Conservation (phyloP, 441 rosid genomes). For the Mallotus japonicus region DNA sequence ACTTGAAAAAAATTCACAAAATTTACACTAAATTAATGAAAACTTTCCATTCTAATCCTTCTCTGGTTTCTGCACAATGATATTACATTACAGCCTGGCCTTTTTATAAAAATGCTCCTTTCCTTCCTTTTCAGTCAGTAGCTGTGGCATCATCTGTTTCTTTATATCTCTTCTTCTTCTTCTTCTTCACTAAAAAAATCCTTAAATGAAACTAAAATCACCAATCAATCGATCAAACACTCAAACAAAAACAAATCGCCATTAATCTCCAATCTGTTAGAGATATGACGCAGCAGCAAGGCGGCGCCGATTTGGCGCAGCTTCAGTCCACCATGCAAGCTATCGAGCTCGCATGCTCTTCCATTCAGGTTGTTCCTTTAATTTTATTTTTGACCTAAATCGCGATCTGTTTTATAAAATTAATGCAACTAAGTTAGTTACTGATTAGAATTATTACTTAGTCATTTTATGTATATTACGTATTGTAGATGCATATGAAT, state of each 20-base stretch:
- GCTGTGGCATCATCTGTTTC: too few relatives aligned
- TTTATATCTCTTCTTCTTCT: too few relatives aligned
- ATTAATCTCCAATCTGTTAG: background rate
- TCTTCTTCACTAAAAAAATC: too few relatives aligned
- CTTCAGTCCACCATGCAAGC: conserved; percentile 87
- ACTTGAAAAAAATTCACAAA: too few relatives aligned
- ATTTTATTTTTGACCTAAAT: background rate
- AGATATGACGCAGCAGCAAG: conserved; percentile 31
- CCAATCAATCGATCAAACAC: background rate
- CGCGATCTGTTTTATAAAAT: too few relatives aligned
- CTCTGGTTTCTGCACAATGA: too few relatives aligned
- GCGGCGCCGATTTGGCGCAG: conserved; percentile 53
- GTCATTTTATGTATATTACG: background rate
- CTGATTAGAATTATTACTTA: background rate
- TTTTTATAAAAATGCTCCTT: too few relatives aligned
- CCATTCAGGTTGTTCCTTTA: conserved; percentile 58
- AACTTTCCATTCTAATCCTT: too few relatives aligned
- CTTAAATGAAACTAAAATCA: background rate
- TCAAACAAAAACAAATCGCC: background rate
- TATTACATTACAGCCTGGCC: too few relatives aligned
- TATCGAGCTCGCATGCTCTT: conserved; percentile 92
- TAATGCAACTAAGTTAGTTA: background rate
- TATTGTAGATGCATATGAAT: conserved; percentile 69
- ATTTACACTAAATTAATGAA: too few relatives aligned
- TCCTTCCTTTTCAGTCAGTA: too few relatives aligned